phyloP scores from a whole-genome alignment of 1,284 basidiomycete species.

The Puccinia hordei region DNA sequence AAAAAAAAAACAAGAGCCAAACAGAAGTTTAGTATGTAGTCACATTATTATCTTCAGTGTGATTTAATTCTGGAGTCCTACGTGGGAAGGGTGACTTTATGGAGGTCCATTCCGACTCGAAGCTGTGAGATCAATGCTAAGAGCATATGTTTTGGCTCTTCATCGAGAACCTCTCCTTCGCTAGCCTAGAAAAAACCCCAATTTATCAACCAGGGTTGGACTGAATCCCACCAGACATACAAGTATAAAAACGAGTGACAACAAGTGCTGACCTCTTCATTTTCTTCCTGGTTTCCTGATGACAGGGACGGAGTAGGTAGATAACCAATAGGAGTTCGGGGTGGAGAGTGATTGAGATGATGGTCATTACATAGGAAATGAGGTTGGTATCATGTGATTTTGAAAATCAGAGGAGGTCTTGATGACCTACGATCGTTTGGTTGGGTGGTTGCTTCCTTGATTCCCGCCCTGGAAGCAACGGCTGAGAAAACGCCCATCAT shows the following conservation, averaged over 20 bases:
- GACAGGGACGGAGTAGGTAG: background rate
- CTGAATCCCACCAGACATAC: too few relatives aligned
- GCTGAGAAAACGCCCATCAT: slow-evolving; percentile 40
- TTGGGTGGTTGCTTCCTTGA: background rate
- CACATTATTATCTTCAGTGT: background rate
- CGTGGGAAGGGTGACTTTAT: slow-evolving; percentile 70
- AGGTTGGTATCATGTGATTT: background rate
- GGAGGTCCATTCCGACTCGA: slow-evolving; percentile 89
- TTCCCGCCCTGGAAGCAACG: slow-evolving; percentile 29
- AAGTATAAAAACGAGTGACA: background rate
- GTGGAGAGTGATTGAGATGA: background rate
- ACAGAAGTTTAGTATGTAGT: background rate
- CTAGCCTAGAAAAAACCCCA: slow-evolving; percentile 54
- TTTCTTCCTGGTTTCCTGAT: background rate
- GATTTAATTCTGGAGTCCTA: background rate
- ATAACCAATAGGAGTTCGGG: background rate
- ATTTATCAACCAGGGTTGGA: background rate
- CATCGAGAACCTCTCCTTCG: slow-evolving; percentile 60
- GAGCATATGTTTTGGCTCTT: slow-evolving; percentile 61
- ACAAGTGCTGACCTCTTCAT: background rate
- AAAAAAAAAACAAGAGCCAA: background rate
- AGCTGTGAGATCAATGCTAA: slow-evolving; percentile 75
- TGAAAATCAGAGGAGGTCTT: background rate
- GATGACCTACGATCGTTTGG: slow-evolving; percentile 18
- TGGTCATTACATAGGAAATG: background rate